Conservation (phyloP, 2,329 filamentous ascomycete species). For the Gliomastix tumulicola region DNA sequence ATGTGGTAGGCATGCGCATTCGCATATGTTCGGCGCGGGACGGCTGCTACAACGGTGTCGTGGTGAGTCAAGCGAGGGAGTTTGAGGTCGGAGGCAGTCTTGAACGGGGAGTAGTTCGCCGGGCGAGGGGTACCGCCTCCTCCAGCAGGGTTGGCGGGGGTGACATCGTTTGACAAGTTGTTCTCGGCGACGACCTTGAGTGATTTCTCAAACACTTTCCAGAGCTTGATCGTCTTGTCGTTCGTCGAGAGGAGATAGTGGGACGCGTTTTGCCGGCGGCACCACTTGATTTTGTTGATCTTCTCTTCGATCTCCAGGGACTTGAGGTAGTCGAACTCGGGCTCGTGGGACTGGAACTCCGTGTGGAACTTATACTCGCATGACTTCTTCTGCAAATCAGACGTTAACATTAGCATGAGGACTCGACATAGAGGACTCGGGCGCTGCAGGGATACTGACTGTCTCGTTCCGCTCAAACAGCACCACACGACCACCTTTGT, state of each 20-base stretch:
- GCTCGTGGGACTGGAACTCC: constrained; percentile 98
- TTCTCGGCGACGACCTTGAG: constrained; percentile 98
- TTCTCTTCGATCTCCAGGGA: constrained; percentile 99
- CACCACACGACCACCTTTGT: constrained; percentile 81
- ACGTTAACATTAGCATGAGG: no score
- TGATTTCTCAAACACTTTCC: constrained; percentile 99
- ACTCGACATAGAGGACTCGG: no score
- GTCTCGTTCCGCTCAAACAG: constrained; percentile 93
- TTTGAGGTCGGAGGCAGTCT: constrained; percentile 76
- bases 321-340: constrained; percentile 98
- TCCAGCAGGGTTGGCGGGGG: constrained; percentile 64
- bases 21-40: constrained; percentile 91
- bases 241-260: constrained; percentile 98
- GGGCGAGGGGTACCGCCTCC: constrained; percentile 72
- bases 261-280: constrained; percentile 92
- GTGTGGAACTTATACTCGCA: constrained; percentile 99
- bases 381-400: constrained; percentile 97
- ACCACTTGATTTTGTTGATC: constrained; percentile 99
- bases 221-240: constrained; percentile 99
- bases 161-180: constrained; percentile 92
- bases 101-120: constrained; percentile 65
- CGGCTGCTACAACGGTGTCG: constrained; percentile 94
- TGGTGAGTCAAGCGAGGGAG: constrained; percentile 95
- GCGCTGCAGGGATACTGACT: no score
- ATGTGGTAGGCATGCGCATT: constrained; percentile 99